Evolutionary conservation across 148 eudicot species (phyloP).

Genomic region (Mesembryanthemum crystallinum): DNA sequence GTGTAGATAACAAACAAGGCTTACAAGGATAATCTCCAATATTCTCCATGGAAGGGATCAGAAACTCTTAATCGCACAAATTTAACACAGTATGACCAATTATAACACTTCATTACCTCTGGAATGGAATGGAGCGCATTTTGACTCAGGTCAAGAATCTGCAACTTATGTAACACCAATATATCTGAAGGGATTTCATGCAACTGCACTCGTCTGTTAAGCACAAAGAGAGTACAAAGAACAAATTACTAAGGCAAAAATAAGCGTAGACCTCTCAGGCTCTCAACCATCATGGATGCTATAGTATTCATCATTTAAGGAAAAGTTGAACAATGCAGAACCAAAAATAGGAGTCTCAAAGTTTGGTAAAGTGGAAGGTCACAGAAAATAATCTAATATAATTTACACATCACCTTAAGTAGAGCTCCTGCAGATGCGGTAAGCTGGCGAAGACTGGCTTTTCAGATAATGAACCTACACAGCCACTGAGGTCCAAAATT

Average conservation of each 20-base stretch:
- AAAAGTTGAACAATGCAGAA: neutral
- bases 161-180: slow-evolving; percentile 51
- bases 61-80: neutral
- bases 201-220: slow-evolving; percentile 67
- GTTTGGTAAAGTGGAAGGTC: neutral
- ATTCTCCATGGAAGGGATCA: neutral
- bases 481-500: slow-evolving; percentile 87
- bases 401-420: slow-evolving; percentile 57
- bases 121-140: slow-evolving; percentile 66
- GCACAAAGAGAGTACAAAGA: slow-evolving; percentile 16
- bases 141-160: slow-evolving; percentile 81
- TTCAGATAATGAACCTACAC: slow-evolving; percentile 59
- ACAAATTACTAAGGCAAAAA: slow-evolving; percentile 9
- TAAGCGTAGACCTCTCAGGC: neutral
- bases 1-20: neutral
- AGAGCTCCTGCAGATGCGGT: slow-evolving; percentile 74
- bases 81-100: neutral
- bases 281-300: neutral
- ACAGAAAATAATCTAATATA: neutral
- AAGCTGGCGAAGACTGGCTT: slow-evolving; percentile 60
- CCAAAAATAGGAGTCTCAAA: neutral
- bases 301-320: neutral
- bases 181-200: slow-evolving; percentile 69
- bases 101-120: slow-evolving; percentile 35
- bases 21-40: neutral